phyloP scores from a whole-genome alignment of 1,284 basidiomycete genomes.

The Boletellus deceptivus region DNA sequence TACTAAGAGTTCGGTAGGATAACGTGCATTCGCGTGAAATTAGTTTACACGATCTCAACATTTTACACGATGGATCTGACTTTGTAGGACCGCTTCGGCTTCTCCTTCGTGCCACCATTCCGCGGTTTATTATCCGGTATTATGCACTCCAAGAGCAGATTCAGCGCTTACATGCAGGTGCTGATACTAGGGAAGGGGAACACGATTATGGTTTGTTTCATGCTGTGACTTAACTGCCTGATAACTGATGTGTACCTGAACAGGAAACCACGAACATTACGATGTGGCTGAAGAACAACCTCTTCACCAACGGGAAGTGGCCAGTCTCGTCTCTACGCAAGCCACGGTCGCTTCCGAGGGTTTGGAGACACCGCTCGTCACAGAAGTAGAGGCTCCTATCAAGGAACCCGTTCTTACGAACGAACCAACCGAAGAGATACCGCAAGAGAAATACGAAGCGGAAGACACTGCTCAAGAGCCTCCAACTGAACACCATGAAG shows the following conservation, averaged over 20 bases:
- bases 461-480: constrained; percentile 7
- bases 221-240: background rate
- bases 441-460: constrained; percentile 6
- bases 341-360: background rate
- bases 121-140: constrained; percentile 69
- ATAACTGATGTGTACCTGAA: constrained; percentile 2
- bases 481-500: constrained; percentile 15
- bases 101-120: constrained; percentile 46
- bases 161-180: constrained; percentile 41
- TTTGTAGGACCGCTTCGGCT: constrained; percentile 64
- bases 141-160: constrained; percentile 61
- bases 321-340: background rate
- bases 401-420: constrained; percentile 9
- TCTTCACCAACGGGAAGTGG: constrained; percentile 7
- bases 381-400: constrained; percentile 18
- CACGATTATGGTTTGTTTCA: constrained; percentile 18
- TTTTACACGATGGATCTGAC: constrained; percentile 66
- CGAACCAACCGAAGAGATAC: constrained; percentile 7
- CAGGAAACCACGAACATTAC: constrained; percentile 17
- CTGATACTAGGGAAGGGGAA: constrained; percentile 16
- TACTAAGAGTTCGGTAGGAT: constrained; percentile 47
- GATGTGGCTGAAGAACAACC: constrained; percentile 8
- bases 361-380: constrained; percentile 1
- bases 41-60: constrained; percentile 68
- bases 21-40: constrained; percentile 70